Base-by-base conservation (phyloP, 257 asterid species). In the Solanum boliviense region DNA sequence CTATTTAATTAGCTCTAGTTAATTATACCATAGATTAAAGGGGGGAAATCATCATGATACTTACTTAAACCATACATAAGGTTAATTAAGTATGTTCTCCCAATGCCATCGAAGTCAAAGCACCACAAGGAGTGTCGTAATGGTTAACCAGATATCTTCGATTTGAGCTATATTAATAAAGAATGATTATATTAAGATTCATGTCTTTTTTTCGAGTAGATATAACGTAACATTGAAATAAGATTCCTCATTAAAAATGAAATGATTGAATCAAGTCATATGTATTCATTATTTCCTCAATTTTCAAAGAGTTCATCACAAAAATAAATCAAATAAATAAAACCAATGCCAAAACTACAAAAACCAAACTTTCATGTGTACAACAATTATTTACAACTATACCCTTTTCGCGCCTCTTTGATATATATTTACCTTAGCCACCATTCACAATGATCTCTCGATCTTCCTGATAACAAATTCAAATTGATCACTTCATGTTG, bases 361-460 rank as follows among this genome's bases (percentile, higher is more conserved):
- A 35, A 68, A 5, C 21, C n/a, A 56, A 11, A 27, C 13, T 76
- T 76, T 18, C 38, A 15, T 27, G 39, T 44, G 9, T 46, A 44
- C 27, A 16, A 44, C 25, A 27, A 44, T 27, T 27, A 79, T 44
- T 44, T 81, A 81, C 29, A 46, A 29, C 1, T 79, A 44, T 79
- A 23, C 13, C 32, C 58, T 38, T 13, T 23, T 6, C 1, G 3
- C 34, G 35, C 7, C 7, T 0, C 6, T 41, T 78, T 5, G 1
- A 9, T 78, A 29, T 1, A 41, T 52, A 16, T 52, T 46, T 46
- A 90, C 3, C 91, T 62, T 13, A 90, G 25, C 90, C 91, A 90
- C 91, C 89, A 90, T 35, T 82, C 15, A 60, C 81, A 84, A n/a
- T 38, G 82, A 39, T 84, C 68, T 34, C 81, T 72, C 13, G 90